phyloP scores from a whole-genome alignment of 1,284 basidiomycete species.

The Sutorius eximius region DNA sequence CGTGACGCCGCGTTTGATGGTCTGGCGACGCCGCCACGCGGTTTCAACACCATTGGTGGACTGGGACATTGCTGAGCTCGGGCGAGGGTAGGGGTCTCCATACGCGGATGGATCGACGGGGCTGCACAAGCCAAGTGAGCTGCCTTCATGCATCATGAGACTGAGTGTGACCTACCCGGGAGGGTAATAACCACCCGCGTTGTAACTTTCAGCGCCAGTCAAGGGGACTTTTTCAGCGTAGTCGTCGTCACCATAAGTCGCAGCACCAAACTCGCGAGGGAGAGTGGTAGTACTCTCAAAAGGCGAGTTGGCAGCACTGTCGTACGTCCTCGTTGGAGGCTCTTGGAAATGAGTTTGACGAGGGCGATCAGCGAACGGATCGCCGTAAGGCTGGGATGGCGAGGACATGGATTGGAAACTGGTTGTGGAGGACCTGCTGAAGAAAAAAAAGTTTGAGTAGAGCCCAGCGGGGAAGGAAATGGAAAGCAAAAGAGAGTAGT shows the following conservation, averaged over 20 bases:
- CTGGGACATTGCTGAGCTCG: slow-evolving; percentile 62
- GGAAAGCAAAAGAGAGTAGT: slow-evolving; percentile 9
- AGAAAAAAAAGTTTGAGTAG: slow-evolving; percentile 10
- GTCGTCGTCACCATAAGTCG: slow-evolving; percentile 60
- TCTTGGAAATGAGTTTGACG: slow-evolving; percentile 62
- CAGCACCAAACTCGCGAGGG: slow-evolving; percentile 51
- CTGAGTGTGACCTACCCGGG: slow-evolving; percentile 51
- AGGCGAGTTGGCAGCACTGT: slow-evolving; percentile 45
- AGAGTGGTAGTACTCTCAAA: slow-evolving; percentile 58
- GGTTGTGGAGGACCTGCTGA: slow-evolving; percentile 6
- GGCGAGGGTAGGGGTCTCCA: slow-evolving; percentile 69
- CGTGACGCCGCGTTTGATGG: slow-evolving; percentile 90
- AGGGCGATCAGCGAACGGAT: slow-evolving; percentile 70
- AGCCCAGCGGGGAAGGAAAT: slow-evolving; percentile 7
- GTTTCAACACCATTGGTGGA: slow-evolving; percentile 66
- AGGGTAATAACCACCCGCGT: slow-evolving; percentile 65
- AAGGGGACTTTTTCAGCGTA: slow-evolving; percentile 72
- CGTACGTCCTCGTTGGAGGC: slow-evolving; percentile 40
- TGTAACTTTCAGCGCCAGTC: slow-evolving; percentile 52
- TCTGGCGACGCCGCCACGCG: slow-evolving; percentile 85
- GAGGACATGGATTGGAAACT: slow-evolving; percentile 45
- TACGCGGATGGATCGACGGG: slow-evolving; percentile 60
- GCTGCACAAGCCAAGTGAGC: slow-evolving; percentile 34
- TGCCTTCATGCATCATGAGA: neutral
- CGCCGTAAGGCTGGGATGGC: slow-evolving; percentile 46